Percentiles rank a stretch among this genome's conserved stretches.
Conservation (phyloP, 768 basidiomycete genomes). For the Boletus pseudo-olivaceus region DNA sequence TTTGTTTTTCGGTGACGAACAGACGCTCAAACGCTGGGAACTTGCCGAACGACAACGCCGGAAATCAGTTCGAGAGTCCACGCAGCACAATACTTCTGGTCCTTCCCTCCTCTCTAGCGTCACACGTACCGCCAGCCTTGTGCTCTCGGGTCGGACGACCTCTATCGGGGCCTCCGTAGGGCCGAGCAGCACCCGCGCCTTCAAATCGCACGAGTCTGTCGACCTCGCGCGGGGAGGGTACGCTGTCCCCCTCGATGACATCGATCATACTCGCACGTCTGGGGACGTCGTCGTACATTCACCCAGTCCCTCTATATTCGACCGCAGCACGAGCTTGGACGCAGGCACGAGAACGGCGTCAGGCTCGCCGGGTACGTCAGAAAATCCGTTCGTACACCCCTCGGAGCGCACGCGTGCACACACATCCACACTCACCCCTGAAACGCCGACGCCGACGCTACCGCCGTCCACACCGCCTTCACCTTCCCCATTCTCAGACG, state of each 20-base stretch:
- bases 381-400: constrained; percentile 47
- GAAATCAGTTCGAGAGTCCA: constrained; percentile 64
- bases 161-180: constrained; percentile 28
- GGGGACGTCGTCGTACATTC: constrained; percentile 36
- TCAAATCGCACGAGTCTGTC: constrained; percentile 50
- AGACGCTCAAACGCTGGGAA: constrained; percentile 82
- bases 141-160: constrained; percentile 46
- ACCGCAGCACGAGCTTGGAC: constrained; percentile 16
- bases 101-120: constrained; percentile 56
- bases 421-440: neutral
- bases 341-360: neutral
- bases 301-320: constrained; percentile 17
- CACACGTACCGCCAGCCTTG: constrained; percentile 53
- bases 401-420: constrained; percentile 13
- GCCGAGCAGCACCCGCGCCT: constrained; percentile 37
- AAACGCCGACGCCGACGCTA: neutral
- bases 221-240: constrained; percentile 35
- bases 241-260: constrained; percentile 50
- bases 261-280: constrained; percentile 37
- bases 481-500: constrained; percentile 38
- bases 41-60: constrained; percentile 70
- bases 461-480: constrained; percentile 6
- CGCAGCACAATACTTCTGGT: constrained; percentile 7
- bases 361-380: neutral
- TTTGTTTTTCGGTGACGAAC: neutral